These are phyloP conservation scores for Populus simonii DNA, from an alignment of 345 rosid species.

Conservation along the genomic window DNA sequence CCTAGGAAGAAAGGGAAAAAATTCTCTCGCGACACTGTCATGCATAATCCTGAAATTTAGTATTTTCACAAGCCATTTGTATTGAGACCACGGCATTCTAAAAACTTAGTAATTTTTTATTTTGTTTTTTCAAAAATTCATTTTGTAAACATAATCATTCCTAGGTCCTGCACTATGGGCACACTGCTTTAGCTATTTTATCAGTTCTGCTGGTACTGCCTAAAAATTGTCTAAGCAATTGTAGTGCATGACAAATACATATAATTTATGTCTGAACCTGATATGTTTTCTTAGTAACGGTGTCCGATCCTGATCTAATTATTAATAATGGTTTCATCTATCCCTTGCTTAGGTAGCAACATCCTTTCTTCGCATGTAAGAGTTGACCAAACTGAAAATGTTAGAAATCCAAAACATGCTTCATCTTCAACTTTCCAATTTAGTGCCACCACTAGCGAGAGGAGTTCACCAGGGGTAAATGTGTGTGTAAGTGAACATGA, in stretches of 20 bases:
- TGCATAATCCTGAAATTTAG: background rate
- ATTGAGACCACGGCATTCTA: background rate
- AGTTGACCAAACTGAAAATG: constrained; percentile 5
- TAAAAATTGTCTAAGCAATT: background rate
- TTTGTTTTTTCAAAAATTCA: background rate
- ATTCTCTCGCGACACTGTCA: background rate
- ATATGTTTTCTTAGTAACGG: background rate
- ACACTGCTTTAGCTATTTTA: background rate
- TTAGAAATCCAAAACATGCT: background rate
- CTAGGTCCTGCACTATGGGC: background rate
- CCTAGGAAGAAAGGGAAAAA: background rate
- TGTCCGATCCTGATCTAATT: background rate
- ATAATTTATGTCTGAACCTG: too few relatives aligned
- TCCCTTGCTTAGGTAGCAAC: constrained; percentile 1
- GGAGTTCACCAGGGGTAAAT: constrained; percentile 13
- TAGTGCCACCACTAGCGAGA: background rate
- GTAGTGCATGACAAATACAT: background rate
- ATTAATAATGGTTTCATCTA: background rate
- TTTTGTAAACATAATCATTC: background rate
- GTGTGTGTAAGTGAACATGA: constrained; percentile 13
- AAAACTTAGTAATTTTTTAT: background rate
- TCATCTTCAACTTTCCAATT: constrained; percentile 1
- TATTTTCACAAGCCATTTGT: background rate
- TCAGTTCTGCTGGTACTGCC: background rate
- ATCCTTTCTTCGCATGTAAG: background rate